Conservation (phyloP, 1,284 basidiomycete species). For the Apiotrichum sp. region DNA sequence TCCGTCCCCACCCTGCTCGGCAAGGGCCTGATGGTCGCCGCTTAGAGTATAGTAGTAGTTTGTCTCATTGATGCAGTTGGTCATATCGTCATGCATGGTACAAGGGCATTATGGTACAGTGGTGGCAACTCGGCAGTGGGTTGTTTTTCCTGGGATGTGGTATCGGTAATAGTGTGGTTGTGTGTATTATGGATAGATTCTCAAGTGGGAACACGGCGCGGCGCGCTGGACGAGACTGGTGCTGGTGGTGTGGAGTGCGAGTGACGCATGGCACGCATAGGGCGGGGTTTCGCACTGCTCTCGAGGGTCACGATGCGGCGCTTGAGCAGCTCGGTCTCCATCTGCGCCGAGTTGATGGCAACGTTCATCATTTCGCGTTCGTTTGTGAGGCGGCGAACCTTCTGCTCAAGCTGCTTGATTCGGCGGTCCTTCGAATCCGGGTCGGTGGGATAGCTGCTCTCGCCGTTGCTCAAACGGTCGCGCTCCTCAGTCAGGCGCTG, state of each 20-base stretch:
- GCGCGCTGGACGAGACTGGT: background rate
- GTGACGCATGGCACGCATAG: no score
- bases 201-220: background rate
- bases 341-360: constrained; percentile 1
- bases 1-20: constrained; percentile 50
- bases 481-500: background rate
- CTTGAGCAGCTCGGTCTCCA: constrained; percentile 1
- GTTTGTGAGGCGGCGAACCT: constrained; percentile 2
- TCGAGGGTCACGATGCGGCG: background rate
- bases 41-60: background rate
- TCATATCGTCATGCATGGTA: background rate
- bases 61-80: background rate
- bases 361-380: constrained; percentile 1
- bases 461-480: background rate
- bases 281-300: background rate
- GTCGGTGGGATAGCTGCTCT: background rate
- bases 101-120: background rate
- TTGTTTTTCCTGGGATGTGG: no score
- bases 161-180: background rate
- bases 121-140: background rate
- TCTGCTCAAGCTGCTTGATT: constrained; percentile 1
- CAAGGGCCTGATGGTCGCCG: constrained; percentile 25
- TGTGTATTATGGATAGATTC: background rate
- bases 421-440: background rate
- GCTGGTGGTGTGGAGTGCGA: no score